Evolutionary conservation across 352 stramenopile genomes (phyloP).

Genomic region (Phytophthora europaea): DNA sequence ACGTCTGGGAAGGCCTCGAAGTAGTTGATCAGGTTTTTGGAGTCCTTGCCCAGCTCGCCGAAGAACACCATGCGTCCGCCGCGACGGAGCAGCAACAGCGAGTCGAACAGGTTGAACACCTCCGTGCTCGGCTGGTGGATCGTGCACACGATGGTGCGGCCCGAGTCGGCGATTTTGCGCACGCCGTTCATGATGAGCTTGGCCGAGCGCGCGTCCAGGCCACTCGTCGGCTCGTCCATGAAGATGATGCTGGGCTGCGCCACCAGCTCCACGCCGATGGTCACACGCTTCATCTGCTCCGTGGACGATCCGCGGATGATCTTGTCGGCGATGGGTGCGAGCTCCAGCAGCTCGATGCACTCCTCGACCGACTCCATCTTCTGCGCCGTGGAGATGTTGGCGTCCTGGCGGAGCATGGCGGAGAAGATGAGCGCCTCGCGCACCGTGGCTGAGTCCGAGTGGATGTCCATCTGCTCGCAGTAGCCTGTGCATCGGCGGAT

Average conservation of each 20-base stretch:
- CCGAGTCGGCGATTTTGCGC: constrained; percentile 73
- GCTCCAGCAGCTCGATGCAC: constrained; percentile 38
- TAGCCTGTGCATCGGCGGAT: constrained; percentile 62
- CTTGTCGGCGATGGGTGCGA: constrained; percentile 36
- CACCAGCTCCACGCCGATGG: constrained; percentile 89
- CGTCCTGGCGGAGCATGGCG: constrained; percentile 69
- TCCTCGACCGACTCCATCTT: constrained; percentile 45
- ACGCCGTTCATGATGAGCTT: constrained; percentile 84
- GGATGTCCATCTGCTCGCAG: constrained; percentile 89
- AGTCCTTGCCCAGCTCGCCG: constrained; percentile 53
- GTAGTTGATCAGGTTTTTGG: constrained; percentile 63
- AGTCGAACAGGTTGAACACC: constrained; percentile 40
- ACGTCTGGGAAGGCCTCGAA: constrained; percentile 69
- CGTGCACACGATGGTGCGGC: constrained; percentile 40
- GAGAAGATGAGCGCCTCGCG: constrained; percentile 91
- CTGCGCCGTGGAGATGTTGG: constrained; percentile 35
- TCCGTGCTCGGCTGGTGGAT: constrained; percentile 24
- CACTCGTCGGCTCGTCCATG: constrained; percentile 72
- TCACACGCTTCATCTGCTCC: constrained; percentile 56
- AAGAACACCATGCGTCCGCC: constrained; percentile 42
- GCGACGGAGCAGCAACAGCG: constrained; percentile 37
- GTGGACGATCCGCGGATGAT: constrained; percentile 51
- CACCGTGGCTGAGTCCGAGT: constrained; percentile 79
- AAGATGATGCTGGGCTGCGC: constrained; percentile 79
- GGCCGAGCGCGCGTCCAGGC: constrained; percentile 84